Conservation (phyloP, 345 rosid genomes). For the Trapa incisa region DNA sequence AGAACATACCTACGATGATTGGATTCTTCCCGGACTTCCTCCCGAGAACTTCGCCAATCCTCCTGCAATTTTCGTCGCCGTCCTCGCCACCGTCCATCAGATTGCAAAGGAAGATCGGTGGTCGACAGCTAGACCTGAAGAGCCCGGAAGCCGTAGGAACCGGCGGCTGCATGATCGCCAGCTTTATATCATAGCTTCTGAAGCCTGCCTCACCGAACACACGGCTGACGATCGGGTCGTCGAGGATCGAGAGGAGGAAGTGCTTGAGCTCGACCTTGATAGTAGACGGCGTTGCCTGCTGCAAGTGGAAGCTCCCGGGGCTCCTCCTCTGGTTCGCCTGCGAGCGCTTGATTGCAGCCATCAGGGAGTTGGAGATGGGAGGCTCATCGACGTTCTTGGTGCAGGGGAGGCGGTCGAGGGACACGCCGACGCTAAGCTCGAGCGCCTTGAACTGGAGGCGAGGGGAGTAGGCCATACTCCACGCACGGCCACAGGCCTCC, state of each 20-base stretch:
- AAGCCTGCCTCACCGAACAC: constrained; percentile 79
- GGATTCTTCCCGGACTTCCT: constrained; percentile 23
- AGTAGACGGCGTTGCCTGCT: constrained; percentile 35
- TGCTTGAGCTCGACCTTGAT: constrained; percentile 74
- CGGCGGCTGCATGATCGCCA: constrained; percentile 57
- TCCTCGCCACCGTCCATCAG: constrained; percentile 27
- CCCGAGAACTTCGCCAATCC: constrained; percentile 25
- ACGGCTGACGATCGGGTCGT: constrained; percentile 86
- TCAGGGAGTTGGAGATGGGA: constrained; percentile 73
- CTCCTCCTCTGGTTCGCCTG: constrained; percentile 81
- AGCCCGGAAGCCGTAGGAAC: constrained; percentile 34
- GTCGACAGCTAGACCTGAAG: constrained; percentile 25
- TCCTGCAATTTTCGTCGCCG: constrained; percentile 22
- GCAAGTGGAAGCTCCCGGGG: constrained; percentile 62
- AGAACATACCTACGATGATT: neutral
- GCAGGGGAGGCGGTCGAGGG: constrained; percentile 68
- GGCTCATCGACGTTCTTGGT: constrained; percentile 42
- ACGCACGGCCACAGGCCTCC: constrained; percentile 63
- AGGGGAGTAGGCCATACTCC: constrained; percentile 54
- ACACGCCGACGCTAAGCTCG: constrained; percentile 67
- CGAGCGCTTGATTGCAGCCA: constrained; percentile 93
- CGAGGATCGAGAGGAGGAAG: constrained; percentile 56
- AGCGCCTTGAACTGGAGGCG: constrained; percentile 74
- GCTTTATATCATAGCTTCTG: constrained; percentile 74
- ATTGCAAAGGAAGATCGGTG: constrained; percentile 46